Evolutionary conservation across 371 early-diverging fungal genomes (phyloP).

Genomic region (Lichtheimia ramosa): DNA sequence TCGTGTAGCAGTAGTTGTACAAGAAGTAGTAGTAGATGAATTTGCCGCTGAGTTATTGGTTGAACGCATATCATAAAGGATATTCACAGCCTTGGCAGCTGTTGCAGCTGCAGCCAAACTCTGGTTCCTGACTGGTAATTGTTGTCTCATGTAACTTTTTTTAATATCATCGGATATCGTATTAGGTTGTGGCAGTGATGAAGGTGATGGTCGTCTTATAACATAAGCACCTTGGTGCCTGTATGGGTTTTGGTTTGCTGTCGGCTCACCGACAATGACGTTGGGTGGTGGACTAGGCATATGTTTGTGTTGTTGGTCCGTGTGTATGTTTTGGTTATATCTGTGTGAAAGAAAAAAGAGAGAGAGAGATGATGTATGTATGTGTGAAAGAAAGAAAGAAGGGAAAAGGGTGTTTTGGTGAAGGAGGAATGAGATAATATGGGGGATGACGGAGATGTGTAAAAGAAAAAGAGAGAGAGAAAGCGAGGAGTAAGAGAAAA

Average conservation of each 20-base stretch:
- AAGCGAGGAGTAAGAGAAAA: background rate
- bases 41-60: background rate
- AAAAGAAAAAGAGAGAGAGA: background rate
- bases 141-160: conserved; percentile 38
- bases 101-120: conserved; percentile 34
- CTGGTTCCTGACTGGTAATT: conserved; percentile 41
- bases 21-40: background rate
- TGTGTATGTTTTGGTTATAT: background rate
- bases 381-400: background rate
- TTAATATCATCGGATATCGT: conserved; percentile 32
- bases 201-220: conserved; percentile 4
- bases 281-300: conserved; percentile 7
- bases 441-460: background rate
- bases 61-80: conserved; percentile 1
- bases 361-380: background rate
- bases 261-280: conserved; percentile 10
- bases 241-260: conserved; percentile 10
- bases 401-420: background rate
- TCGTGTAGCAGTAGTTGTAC: background rate
- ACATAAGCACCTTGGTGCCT: conserved; percentile 18
- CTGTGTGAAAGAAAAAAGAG: background rate
- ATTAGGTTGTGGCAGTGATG: background rate
- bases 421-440: background rate
- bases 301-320: too few relatives aligned
- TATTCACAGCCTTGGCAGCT: conserved; percentile 5